Evolutionary conservation across 2,329 filamentous ascomycete species (phyloP).

Genomic region (Claviceps humidiphila): DNA sequence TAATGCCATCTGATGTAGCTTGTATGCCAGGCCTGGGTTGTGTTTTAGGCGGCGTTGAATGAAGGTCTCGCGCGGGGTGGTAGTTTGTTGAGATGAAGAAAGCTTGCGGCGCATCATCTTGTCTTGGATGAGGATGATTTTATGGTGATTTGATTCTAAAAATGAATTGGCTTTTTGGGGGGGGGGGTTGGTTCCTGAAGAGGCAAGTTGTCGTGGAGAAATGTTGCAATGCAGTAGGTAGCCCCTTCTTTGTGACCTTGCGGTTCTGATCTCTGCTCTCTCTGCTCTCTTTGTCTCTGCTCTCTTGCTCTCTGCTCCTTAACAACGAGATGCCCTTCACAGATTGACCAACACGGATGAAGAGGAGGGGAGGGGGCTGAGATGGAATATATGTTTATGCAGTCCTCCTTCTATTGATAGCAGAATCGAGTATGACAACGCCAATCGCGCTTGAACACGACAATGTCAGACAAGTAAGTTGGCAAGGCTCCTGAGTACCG

Average conservation of each 20-base stretch:
- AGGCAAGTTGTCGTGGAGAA: no score
- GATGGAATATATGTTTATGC: conserved; percentile 4
- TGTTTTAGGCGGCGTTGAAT: conserved; percentile 22
- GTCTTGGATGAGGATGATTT: no score
- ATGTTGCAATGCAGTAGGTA: no score
- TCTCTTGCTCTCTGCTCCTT: no score
- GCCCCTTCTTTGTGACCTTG: no score
- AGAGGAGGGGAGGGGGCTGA: neutral
- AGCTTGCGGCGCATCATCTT: conserved; percentile 22
- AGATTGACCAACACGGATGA: no score
- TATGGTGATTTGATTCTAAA: no score
- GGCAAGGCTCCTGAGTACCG: neutral
- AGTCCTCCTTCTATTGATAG: neutral
- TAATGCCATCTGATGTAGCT: conserved; percentile 53
- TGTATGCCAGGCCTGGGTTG: conserved; percentile 42
- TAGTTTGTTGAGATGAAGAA: conserved; percentile 13
- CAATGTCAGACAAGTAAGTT: neutral
- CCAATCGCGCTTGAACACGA: conserved; percentile 1
- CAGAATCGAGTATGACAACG: neutral
- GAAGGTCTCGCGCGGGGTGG: conserved; percentile 15
- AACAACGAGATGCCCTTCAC: neutral
- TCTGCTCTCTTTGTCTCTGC: no score
- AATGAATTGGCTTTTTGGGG: no score
- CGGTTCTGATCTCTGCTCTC: no score
- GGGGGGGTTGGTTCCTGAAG: no score